A percentile compares a stretch with the other conserved stretches of the same genome.
Conservation (phyloP, 148 eudicot species). For the Amaranthus hypochondriacus region DNA sequence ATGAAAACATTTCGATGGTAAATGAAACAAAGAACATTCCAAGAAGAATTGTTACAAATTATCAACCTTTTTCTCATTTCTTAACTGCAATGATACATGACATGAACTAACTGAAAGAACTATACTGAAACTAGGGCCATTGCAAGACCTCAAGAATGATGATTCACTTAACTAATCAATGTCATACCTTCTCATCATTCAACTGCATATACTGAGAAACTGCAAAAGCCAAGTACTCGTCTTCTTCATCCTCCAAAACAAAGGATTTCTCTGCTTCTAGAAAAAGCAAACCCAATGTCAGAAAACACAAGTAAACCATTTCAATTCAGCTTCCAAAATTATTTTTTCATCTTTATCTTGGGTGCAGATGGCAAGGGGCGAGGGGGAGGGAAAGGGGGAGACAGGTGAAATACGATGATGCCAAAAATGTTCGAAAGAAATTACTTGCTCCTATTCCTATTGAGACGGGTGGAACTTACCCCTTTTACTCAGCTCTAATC, state of each 20-base stretch:
- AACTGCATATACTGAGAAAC: constrained; percentile 78
- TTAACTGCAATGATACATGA: neutral
- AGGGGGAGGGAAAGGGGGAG: neutral
- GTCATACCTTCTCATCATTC: constrained; percentile 67
- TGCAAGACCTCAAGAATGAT: neutral
- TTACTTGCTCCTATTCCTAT: neutral
- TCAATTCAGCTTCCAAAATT: neutral
- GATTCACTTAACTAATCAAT: neutral
- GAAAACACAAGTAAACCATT: constrained; percentile 10
- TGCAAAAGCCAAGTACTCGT: constrained; percentile 79
- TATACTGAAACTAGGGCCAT: neutral
- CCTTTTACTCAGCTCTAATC: constrained; percentile 26
- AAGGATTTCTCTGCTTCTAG: constrained; percentile 40
- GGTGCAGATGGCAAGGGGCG: too few relatives aligned
- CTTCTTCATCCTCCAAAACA: constrained; percentile 83
- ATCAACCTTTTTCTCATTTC: neutral
- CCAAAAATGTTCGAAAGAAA: neutral
- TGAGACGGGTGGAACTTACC: constrained; percentile 31
- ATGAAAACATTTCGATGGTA: too few relatives aligned
- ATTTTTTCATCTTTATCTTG: neutral
- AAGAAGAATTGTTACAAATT: neutral
- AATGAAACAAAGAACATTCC: too few relatives aligned
- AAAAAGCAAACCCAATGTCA: too few relatives aligned
- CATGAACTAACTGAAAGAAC: neutral
- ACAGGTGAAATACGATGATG: neutral